These are phyloP conservation scores for Escovopsis sp. DNA, from an alignment of 2,329 filamentous ascomycete species.

Conservation along the genomic window DNA sequence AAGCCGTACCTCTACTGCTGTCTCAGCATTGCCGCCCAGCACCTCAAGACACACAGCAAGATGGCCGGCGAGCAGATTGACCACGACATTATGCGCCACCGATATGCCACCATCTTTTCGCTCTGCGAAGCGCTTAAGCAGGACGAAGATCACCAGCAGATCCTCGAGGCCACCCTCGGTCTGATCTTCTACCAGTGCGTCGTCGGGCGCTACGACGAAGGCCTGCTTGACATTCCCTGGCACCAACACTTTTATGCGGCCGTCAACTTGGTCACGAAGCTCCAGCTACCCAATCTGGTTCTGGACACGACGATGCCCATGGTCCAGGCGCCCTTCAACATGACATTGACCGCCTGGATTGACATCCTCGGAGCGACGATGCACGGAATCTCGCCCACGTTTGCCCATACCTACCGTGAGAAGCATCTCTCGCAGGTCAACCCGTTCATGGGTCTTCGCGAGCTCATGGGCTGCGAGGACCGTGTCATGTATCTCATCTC, in stretches of 20 bases:
- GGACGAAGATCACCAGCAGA: slow-evolving; percentile 73
- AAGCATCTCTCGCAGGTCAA: slow-evolving; percentile 63
- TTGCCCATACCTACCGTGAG: slow-evolving; percentile 89
- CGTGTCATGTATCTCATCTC: slow-evolving; percentile 96
- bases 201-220: slow-evolving; percentile 73
- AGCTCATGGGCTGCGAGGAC: slow-evolving; percentile 96
- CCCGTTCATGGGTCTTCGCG: slow-evolving; percentile 57
- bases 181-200: slow-evolving; percentile 96
- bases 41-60: slow-evolving; percentile 61
- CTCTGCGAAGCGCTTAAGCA: slow-evolving; percentile 68
- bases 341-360: slow-evolving; percentile 89
- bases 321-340: slow-evolving; percentile 70
- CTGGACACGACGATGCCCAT: slow-evolving; percentile 38
- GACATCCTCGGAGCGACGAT: slow-evolving; percentile 94
- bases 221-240: slow-evolving; percentile 85
- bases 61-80: slow-evolving; percentile 61
- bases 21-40: slow-evolving; percentile 81
- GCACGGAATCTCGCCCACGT: slow-evolving; percentile 69
- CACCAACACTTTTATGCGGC: slow-evolving; percentile 93
- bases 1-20: slow-evolving; percentile 92
- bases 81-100: slow-evolving; percentile 81
- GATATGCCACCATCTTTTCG: slow-evolving; percentile 73
- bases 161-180: slow-evolving; percentile 80
- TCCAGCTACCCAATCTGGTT: slow-evolving; percentile 60
- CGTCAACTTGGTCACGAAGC: slow-evolving; percentile 68